Percentiles rank a stretch among this genome's conserved stretches.
Evolutionary conservation across 345 rosid genomes (phyloP).

Genomic region (Hibiscus syriacus): DNA sequence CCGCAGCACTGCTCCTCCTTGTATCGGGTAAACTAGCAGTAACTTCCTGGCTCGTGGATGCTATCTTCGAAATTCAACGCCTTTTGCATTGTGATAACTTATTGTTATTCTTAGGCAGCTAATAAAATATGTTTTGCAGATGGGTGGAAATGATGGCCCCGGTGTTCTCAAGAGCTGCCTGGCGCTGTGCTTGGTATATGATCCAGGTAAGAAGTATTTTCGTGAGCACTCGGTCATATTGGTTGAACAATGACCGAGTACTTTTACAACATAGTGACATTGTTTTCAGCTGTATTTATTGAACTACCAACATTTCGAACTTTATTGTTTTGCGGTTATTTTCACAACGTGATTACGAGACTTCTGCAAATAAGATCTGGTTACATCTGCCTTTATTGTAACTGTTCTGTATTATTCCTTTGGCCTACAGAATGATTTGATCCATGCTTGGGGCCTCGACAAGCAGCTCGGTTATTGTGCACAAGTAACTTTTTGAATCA

Average conservation of each 20-base stretch:
- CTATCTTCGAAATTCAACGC: no score
- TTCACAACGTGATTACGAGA: no score
- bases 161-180: constrained; percentile 82
- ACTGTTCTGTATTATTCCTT: constrained; percentile 10
- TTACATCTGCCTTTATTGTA: not conserved
- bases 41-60: not conserved
- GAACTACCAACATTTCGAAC: not conserved
- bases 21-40: constrained; percentile 44
- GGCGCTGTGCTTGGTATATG: constrained; percentile 94
- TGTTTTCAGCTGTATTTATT: not conserved
- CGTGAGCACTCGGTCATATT: not conserved
- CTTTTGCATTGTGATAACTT: not conserved
- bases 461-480: not conserved
- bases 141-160: constrained; percentile 99
- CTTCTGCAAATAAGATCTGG: no score
- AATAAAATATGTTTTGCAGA: constrained; percentile 31
- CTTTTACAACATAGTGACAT: not conserved
- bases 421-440: constrained; percentile 65
- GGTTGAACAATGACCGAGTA: not conserved
- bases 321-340: no score
- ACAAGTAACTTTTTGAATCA: not conserved
- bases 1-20: no score
- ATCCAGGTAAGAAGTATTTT: constrained; percentile 51
- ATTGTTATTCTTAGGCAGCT: not conserved
- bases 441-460: constrained; percentile 78